Conservation (phyloP, 1,284 basidiomycete genomes). For the Apiotrichum akiyoshidainum region DNA sequence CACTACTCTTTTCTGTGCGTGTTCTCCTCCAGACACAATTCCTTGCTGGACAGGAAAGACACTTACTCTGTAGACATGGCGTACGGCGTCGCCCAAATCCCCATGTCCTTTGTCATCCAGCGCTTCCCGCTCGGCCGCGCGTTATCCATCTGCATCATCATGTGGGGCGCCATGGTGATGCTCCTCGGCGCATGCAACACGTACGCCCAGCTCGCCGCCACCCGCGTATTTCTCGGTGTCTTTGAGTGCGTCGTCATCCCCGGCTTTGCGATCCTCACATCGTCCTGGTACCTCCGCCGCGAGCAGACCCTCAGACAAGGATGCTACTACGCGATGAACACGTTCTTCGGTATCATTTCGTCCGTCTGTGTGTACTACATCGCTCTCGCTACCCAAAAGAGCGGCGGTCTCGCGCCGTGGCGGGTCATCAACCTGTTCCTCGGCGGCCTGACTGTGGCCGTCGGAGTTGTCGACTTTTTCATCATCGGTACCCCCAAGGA, state of each 20-base stretch:
- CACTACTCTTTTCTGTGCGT: slow-evolving; percentile 21
- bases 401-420: slow-evolving; percentile 27
- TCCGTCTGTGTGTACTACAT: slow-evolving; percentile 24
- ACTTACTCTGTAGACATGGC: slow-evolving; percentile 15
- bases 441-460: slow-evolving; percentile 23
- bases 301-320: slow-evolving; percentile 27
- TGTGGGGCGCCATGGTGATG: slow-evolving; percentile 27
- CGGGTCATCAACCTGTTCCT: slow-evolving; percentile 35
- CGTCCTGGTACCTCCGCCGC: slow-evolving; percentile 33
- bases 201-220: slow-evolving; percentile 24
- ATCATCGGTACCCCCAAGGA: slow-evolving; percentile 28
- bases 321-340: slow-evolving; percentile 29
- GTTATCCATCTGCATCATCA: slow-evolving; percentile 14
- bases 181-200: slow-evolving; percentile 28
- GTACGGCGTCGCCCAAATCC: slow-evolving; percentile 27
- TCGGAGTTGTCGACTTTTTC: slow-evolving; percentile 21
- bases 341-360: slow-evolving; percentile 12
- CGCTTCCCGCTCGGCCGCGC: slow-evolving; percentile 28
- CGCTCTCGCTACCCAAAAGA: slow-evolving; percentile 14
- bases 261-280: slow-evolving; percentile 28
- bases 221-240: slow-evolving; percentile 29
- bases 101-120: slow-evolving; percentile 28
- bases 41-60: neutral
- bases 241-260: slow-evolving; percentile 21
- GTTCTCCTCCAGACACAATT: no score